Evolutionary conservation across 768 basidiomycete species (phyloP).

Genomic region (Cyclocybe aegerita): DNA sequence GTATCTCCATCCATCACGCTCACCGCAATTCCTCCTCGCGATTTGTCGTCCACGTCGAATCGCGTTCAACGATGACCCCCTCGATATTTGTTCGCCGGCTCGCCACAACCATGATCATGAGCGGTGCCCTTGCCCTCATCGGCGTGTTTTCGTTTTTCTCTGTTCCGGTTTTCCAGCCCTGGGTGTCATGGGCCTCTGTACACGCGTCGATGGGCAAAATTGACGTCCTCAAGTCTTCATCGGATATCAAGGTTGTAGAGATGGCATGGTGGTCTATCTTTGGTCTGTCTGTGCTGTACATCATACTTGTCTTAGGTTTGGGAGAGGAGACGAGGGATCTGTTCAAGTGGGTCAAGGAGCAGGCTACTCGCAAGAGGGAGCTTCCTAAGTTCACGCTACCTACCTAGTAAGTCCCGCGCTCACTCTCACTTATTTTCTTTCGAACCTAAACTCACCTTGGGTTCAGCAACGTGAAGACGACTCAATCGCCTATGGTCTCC

Average conservation of each 20-base stretch:
- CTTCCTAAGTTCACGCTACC: constrained; percentile 9
- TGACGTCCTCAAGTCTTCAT: constrained; percentile 22
- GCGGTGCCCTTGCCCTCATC: constrained; percentile 40
- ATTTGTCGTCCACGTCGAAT: constrained; percentile 35
- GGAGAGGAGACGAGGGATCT: constrained; percentile 40
- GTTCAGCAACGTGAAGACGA: background rate
- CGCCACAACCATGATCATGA: constrained; percentile 43
- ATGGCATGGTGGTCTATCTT: constrained; percentile 42
- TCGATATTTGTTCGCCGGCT: constrained; percentile 59
- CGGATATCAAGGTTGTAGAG: constrained; percentile 25
- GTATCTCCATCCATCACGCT: constrained; percentile 32
- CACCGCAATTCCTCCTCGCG: constrained; percentile 19
- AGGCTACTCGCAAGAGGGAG: constrained; percentile 3
- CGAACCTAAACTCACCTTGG: background rate
- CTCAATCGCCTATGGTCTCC: constrained; percentile 8
- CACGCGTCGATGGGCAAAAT: constrained; percentile 43
- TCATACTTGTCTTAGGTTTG: constrained; percentile 32
- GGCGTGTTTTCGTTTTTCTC: constrained; percentile 37
- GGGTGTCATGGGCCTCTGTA: constrained; percentile 45
- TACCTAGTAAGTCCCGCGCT: constrained; percentile 8
- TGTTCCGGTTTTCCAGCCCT: constrained; percentile 29
- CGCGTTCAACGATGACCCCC: constrained; percentile 40
- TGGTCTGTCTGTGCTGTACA: constrained; percentile 35
- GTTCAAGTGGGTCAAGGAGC: constrained; percentile 30
- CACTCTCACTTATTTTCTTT: background rate